These are phyloP conservation scores for Coccomyxa sp. DNA, from an alignment of 139 green algal species.

Conservation along the genomic window DNA sequence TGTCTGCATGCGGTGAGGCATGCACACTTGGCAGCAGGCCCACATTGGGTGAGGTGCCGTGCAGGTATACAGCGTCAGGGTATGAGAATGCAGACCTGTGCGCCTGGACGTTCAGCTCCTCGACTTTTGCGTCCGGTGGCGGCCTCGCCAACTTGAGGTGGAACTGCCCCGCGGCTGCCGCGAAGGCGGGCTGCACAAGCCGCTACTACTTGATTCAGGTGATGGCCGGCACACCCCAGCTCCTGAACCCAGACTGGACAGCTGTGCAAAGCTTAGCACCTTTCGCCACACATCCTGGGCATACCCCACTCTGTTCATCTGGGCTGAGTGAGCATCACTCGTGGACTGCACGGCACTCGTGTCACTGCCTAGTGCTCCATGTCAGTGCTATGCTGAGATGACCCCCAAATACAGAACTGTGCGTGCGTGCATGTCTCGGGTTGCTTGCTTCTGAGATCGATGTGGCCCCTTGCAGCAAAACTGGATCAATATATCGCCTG, in stretches of 20 bases:
- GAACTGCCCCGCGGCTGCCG: not conserved
- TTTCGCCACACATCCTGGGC: not conserved
- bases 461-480: not conserved
- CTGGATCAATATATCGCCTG: too few relatives aligned
- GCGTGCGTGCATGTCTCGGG: not conserved
- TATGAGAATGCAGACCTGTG: slow-evolving; percentile 1
- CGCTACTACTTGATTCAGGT: slow-evolving; percentile 2
- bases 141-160: not conserved
- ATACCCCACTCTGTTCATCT: not conserved
- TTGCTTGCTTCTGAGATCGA: not conserved
- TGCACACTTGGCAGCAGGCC: not conserved
- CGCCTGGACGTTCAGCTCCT: not conserved
- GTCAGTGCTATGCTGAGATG: too few relatives aligned
- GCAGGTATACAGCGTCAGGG: not conserved
- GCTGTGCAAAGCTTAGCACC: not conserved
- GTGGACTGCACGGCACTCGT: not conserved
- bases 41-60: not conserved
- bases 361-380: not conserved
- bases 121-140: not conserved
- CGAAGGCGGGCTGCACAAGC: not conserved
- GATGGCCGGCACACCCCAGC: not conserved
- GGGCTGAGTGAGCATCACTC: not conserved
- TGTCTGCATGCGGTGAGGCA: not conserved
- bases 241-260: too few relatives aligned
- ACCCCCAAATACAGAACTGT: not conserved